Base-by-base conservation (phyloP, 2,329 filamentous ascomycete genomes). In the Keithomyces neogunnii region DNA sequence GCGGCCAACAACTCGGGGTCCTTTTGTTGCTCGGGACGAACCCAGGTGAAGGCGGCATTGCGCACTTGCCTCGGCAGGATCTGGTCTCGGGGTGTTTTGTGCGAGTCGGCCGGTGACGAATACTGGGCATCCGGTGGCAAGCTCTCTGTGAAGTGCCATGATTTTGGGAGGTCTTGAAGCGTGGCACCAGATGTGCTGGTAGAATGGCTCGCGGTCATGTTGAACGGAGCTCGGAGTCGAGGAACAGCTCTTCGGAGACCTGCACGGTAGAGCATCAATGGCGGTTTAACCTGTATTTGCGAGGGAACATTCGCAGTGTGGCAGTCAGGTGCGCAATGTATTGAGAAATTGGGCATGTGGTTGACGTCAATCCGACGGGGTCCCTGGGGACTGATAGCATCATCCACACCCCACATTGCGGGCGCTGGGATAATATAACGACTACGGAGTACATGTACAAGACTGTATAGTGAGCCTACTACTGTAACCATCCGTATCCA, bases 21-120 rank as follows among this genome's bases (percentile, higher is more conserved):
- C 56, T 84, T 74, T 30, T 84, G 78, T 26, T 76, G 69, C 61
- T 92, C 86, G 0, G 93, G 93, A 3, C 90, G 83, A 26, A 99
- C 90, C 76, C 85, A 99, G 7, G 91, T 95, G 70, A 88, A 99
- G 48, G 92, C 71, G 3, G 93, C 92, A 53, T 84, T 81, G 64
- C 85, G 89, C 40, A 99, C 93, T 66, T 89, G 77, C 47, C 91
- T 86, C 13, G 93, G 92, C 1, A 80, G 78, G 47, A 97, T 84
- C 36, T 85, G 73, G 51, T 86, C 78, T 60, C 92, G 83, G 1
- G 89, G 85, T 1, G 89, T 89, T 59, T 81, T 79, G 68, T 97
- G 89, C 0, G 92, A 96, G 53, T 79, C 78, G 54, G 83, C 78
- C 0, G 93, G 90, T 0, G 89, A 95, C 13, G 89, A 85, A 64